Evolutionary conservation across 192 early-diverging fungal species (phyloP).

Genomic region (Podila horticola): DNA sequence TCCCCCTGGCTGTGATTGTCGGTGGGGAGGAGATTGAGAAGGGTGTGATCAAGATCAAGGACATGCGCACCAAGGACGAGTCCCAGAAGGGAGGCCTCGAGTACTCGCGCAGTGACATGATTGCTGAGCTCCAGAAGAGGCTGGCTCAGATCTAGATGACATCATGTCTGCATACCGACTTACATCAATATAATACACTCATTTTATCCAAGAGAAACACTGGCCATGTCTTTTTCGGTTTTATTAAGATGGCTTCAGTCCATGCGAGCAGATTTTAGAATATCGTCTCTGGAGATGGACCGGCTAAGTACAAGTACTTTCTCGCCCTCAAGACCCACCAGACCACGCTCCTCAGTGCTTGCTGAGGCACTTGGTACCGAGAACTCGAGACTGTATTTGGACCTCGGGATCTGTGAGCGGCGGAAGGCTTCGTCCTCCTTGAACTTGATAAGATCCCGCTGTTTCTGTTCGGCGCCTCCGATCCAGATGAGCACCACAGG

Average conservation of each 20-base stretch:
- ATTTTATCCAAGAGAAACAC: not conserved
- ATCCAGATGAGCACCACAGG: conserved; percentile 21
- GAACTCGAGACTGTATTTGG: conserved; percentile 36
- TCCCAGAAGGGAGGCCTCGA: conserved; percentile 65
- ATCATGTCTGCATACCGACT: not conserved
- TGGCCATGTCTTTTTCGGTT: no score
- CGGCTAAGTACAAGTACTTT: not conserved
- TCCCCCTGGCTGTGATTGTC: conserved; percentile 92
- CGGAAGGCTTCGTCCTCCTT: conserved; percentile 22
- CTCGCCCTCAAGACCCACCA: not conserved
- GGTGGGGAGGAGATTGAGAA: conserved; percentile 83
- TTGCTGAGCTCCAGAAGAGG: conserved; percentile 68
- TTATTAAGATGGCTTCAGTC: not conserved
- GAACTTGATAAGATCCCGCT: conserved; percentile 20
- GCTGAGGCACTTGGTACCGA: not conserved
- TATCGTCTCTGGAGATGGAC: conserved; percentile 1
- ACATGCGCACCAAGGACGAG: conserved; percentile 74
- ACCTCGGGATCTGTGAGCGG: not conserved
- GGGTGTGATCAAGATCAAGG: conserved; percentile 90
- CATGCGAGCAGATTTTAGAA: conserved; percentile 18
- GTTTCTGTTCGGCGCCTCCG: conserved; percentile 24
- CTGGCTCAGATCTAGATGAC: conserved; percentile 37
- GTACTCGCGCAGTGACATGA: conserved; percentile 68
- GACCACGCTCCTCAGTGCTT: not conserved
- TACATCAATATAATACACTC: not conserved